Conservation (phyloP, 495 filamentous ascomycete genomes). For the Niebla homalea region DNA sequence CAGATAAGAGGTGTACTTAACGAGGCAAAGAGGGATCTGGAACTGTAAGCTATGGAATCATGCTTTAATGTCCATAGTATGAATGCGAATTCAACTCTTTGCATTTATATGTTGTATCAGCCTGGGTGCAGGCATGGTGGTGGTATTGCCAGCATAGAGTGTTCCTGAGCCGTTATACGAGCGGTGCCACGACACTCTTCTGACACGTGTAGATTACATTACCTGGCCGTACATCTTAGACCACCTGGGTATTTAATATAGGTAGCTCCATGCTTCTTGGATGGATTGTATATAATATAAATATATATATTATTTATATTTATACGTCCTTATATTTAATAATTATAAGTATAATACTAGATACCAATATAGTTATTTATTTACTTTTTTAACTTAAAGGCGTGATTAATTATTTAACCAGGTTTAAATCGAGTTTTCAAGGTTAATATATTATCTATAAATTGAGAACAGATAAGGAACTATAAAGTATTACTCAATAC, state of each 20-base stretch:
- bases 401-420: too few species aligned
- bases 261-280: too few species aligned
- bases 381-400: not conserved
- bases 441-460: not conserved
- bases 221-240: too few species aligned
- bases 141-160: not conserved
- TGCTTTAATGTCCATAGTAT: not conserved
- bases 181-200: not conserved
- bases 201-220: too few species aligned
- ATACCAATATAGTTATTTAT: not conserved
- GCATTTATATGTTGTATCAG: not conserved
- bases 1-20: slow-evolving; percentile 3
- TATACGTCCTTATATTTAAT: not conserved
- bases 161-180: too few species aligned
- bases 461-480: too few species aligned
- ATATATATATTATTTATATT: not conserved
- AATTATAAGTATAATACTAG: not conserved
- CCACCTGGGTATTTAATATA: too few species aligned
- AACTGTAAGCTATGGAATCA: not conserved
- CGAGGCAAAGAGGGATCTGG: slow-evolving; percentile 1
- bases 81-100: not conserved
- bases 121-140: too few species aligned
- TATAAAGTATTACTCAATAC: not conserved
- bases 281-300: too few species aligned
- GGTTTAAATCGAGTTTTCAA: not conserved